phyloP scores from a whole-genome alignment of 1,284 basidiomycete genomes.

The Ustilago bromivora region DNA sequence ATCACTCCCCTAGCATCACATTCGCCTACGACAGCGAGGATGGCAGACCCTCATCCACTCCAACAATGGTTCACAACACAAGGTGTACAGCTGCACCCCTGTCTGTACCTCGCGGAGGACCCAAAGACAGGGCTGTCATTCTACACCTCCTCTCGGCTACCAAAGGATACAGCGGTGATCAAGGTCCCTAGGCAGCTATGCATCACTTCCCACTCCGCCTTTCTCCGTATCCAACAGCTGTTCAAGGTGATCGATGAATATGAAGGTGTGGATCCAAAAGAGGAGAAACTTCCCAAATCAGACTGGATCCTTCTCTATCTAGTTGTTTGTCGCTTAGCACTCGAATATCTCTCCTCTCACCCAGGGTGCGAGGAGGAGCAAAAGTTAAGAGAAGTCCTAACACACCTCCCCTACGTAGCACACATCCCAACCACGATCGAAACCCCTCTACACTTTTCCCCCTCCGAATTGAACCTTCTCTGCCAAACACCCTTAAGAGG shows the following conservation, averaged over 20 bases:
- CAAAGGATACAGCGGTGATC: slow-evolving; percentile 29
- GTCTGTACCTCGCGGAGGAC: slow-evolving; percentile 24
- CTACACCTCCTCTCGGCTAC: slow-evolving; percentile 21
- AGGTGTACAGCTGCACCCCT: slow-evolving; percentile 33
- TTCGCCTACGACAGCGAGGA: slow-evolving; percentile 1
- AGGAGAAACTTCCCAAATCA: slow-evolving; percentile 1
- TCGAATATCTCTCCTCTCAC: neutral
- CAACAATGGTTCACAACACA: slow-evolving; percentile 20
- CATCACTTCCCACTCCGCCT: slow-evolving; percentile 30
- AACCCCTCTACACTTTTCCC: slow-evolving; percentile 49
- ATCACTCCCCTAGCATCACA: neutral
- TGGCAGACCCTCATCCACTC: slow-evolving; percentile 2
- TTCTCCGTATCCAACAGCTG: neutral
- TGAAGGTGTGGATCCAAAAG: neutral
- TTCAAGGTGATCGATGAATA: neutral
- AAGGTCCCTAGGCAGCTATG: slow-evolving; percentile 27
- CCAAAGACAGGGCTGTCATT: slow-evolving; percentile 31
- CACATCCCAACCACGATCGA: slow-evolving; percentile 40
- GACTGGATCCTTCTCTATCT: slow-evolving; percentile 52
- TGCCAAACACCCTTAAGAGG: slow-evolving; percentile 49
- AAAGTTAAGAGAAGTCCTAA: neutral
- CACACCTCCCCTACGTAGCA: slow-evolving; percentile 48
- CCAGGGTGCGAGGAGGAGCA: neutral
- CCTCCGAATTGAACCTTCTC: slow-evolving; percentile 43
- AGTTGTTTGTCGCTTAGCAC: slow-evolving; percentile 17